Conservation (phyloP, 805 yeast genomes). For the Schizosaccharomyces lindneri region DNA sequence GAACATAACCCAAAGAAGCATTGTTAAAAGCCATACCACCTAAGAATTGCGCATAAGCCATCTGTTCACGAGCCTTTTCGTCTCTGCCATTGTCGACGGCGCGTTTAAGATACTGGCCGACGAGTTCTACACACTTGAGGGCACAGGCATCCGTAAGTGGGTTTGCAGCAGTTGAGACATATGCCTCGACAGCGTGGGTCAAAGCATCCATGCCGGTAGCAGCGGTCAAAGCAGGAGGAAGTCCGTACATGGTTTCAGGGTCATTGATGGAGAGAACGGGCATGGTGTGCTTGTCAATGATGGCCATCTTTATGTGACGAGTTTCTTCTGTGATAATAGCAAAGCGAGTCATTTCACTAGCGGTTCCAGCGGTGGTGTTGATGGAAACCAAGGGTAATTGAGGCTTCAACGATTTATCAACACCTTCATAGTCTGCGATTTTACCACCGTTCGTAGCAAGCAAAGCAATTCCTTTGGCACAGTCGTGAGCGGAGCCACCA, state of each 20-base stretch:
- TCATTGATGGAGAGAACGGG: background rate
- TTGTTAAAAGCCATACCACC: slow-evolving; percentile 1
- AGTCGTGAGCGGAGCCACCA: background rate
- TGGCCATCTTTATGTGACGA: background rate
- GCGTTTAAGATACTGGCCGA: background rate
- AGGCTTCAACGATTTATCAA: background rate
- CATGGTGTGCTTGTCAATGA: background rate
- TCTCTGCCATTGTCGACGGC: background rate
- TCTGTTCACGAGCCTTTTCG: background rate
- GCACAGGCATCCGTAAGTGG: slow-evolving; percentile 1
- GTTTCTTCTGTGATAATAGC: background rate
- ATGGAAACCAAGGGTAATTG: background rate
- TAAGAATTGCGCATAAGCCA: background rate
- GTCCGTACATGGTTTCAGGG: background rate
- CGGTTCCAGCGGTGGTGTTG: background rate
- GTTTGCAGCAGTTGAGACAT: background rate
- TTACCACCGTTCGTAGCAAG: background rate
- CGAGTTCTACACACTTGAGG: background rate
- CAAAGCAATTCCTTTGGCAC: slow-evolving; percentile 1
- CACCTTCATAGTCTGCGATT: background rate
- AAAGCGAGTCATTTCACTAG: background rate
- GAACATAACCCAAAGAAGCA: background rate
- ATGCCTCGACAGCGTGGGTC: background rate
- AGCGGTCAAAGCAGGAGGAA: background rate
- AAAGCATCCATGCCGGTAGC: slow-evolving; percentile 1